Evolutionary conservation across 352 stramenopile species (phyloP).

Genomic region (Plasmopara halstedii): DNA sequence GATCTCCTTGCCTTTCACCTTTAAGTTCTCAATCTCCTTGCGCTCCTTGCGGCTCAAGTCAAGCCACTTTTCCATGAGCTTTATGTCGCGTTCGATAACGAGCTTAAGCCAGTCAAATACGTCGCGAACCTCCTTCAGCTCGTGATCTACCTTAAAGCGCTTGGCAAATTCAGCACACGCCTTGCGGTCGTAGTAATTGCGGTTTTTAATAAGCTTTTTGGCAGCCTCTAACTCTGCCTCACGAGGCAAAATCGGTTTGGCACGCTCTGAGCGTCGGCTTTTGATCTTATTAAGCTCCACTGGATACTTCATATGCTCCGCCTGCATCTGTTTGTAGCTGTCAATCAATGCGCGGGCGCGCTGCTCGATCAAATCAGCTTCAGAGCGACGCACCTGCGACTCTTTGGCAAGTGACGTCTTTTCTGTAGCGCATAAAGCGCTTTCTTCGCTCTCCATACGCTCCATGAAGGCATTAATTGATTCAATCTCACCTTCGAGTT

Average conservation of each 20-base stretch:
- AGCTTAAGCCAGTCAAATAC: constrained; percentile 81
- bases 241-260: constrained; percentile 54
- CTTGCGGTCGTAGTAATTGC: constrained; percentile 86
- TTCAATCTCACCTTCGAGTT: constrained; percentile 79
- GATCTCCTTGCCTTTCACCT: constrained; percentile 79
- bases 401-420: constrained; percentile 84
- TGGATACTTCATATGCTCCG: constrained; percentile 79
- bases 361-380: constrained; percentile 80
- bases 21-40: constrained; percentile 77
- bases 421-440: constrained; percentile 67
- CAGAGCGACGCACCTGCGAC: constrained; percentile 67
- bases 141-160: constrained; percentile 75
- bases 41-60: constrained; percentile 78
- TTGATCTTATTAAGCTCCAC: constrained; percentile 77
- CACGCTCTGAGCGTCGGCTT: constrained; percentile 65
- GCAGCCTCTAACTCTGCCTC: constrained; percentile 69
- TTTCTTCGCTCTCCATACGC: constrained; percentile 86
- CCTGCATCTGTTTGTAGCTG: constrained; percentile 87
- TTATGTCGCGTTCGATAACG: constrained; percentile 72
- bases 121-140: constrained; percentile 80
- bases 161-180: constrained; percentile 72
- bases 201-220: constrained; percentile 75
- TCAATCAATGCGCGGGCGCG: constrained; percentile 71
- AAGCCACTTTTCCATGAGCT: constrained; percentile 81
- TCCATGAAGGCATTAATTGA: constrained; percentile 87